phyloP scores from a whole-genome alignment of 768 basidiomycete genomes.

The Xanthoconium stramineum region DNA sequence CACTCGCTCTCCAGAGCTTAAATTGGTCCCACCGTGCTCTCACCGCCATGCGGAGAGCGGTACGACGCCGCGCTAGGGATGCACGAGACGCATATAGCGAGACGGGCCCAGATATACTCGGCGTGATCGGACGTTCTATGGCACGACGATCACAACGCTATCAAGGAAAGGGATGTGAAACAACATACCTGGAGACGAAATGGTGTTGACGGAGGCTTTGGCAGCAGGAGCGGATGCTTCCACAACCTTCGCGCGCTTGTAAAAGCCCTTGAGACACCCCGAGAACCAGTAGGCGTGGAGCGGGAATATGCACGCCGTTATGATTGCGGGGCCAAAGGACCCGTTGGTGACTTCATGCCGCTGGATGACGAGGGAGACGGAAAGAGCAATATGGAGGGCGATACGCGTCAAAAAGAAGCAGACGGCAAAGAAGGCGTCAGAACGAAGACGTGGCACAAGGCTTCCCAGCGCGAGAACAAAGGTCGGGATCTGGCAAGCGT shows the following conservation, averaged over 20 bases:
- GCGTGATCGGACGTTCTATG: slow-evolving; percentile 17
- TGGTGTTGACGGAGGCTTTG: slow-evolving; percentile 1
- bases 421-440: slow-evolving; percentile 47
- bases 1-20: slow-evolving; percentile 22
- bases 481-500: slow-evolving; percentile 43
- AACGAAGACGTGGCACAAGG: slow-evolving; percentile 42
- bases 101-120: slow-evolving; percentile 1
- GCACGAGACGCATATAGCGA: slow-evolving; percentile 16
- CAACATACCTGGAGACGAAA: slow-evolving; percentile 9
- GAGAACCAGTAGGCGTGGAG: slow-evolving; percentile 55
- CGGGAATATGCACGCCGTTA: slow-evolving; percentile 42
- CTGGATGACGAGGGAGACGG: slow-evolving; percentile 31
- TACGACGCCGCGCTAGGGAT: slow-evolving; percentile 27
- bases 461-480: slow-evolving; percentile 48
- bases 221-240: background rate
- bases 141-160: background rate
- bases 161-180: background rate
- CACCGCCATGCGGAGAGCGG: slow-evolving; percentile 26
- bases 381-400: slow-evolving; percentile 39
- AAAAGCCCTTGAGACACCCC: slow-evolving; percentile 47
- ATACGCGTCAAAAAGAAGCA: slow-evolving; percentile 54
- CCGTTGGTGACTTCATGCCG: slow-evolving; percentile 30
- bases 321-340: slow-evolving; percentile 37
- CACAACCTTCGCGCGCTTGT: slow-evolving; percentile 28
- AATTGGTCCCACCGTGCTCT: slow-evolving; percentile 30